Base-by-base conservation (phyloP, 2,329 filamentous ascomycete species). In the Phialophora verrucosa region DNA sequence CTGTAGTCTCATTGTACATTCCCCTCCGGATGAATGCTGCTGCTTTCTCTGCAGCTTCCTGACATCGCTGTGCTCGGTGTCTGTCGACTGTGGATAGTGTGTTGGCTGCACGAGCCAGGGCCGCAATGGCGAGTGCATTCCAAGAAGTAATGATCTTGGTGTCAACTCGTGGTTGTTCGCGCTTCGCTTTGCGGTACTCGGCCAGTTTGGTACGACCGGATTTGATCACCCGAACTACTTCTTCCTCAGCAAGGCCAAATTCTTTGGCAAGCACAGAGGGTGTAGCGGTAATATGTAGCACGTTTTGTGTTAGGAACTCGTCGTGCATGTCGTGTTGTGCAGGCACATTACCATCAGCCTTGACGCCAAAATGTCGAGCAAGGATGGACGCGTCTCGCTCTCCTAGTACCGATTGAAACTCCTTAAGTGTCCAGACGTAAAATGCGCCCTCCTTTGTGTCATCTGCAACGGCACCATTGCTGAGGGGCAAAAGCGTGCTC, bases 231-330 rank as follows among this genome's bases (percentile, higher is more conserved):
- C 84, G 82, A 50, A 85, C 82, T 1, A 94, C 87, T 67, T 93
- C 89, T 0, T 88, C 84, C 63, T 89, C 86, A 0, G 89, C 84
- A 14, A 94, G 82, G 1, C 88, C 89, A 72, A 96, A 91, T 71
- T 95, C 89, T 63, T 87, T 86, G 14, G 90, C 89, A 7, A 99
- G 82, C 55, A 90, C 87, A 23, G 85, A 83, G 0, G 88, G 84
- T 0, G 89, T 90, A 67, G 85, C 88, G 42, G 86, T 86, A 29
- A 96, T 84, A 44, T 88, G 87, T 1, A 97, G 80, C 4, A 97
- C 93, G 74, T 98, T 99, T 76, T 96, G 92, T 73, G 94, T 93
- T 74, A 96, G 90, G 67, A 98, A 94, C 74, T 98, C 94, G 75
- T 98, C 94, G 73, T 96, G 91, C 0, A 91, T 90, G 75, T 99